Percentiles rank a stretch among this genome's conserved stretches.
Conservation (phyloP, 768 basidiomycete genomes). For the Kwoniella newhampshirensis region DNA sequence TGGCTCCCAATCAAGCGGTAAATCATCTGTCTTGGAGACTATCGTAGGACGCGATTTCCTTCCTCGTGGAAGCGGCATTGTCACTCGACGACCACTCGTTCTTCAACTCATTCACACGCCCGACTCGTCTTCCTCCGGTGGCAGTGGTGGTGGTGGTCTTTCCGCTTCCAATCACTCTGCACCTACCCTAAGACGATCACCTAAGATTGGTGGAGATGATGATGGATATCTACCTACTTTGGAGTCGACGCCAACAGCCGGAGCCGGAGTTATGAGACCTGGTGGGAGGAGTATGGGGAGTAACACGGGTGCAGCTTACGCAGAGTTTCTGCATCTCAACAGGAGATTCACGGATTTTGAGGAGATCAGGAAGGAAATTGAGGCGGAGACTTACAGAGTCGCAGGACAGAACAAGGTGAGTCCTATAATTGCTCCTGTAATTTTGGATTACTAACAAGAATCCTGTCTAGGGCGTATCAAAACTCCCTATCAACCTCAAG, state of each 20-base stretch:
- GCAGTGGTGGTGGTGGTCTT: background rate
- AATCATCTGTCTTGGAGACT: slow-evolving; percentile 80
- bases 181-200: slow-evolving; percentile 12
- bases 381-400: slow-evolving; percentile 93
- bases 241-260: slow-evolving; percentile 29
- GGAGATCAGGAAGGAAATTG: slow-evolving; percentile 93
- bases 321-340: slow-evolving; percentile 94
- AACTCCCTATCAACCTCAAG: slow-evolving; percentile 88
- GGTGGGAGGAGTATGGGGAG: slow-evolving; percentile 37
- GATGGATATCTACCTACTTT: slow-evolving; percentile 36
- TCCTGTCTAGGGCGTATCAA: slow-evolving; percentile 73
- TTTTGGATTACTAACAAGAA: background rate
- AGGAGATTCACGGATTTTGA: slow-evolving; percentile 93
- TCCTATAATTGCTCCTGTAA: background rate
- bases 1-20: slow-evolving; percentile 93
- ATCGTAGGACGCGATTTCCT: slow-evolving; percentile 78
- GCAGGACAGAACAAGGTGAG: slow-evolving; percentile 89
- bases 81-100: slow-evolving; percentile 90
- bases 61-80: slow-evolving; percentile 76
- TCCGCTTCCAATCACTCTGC: background rate
- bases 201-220: slow-evolving; percentile 31
- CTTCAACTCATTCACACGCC: slow-evolving; percentile 95
- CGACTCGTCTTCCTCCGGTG: slow-evolving; percentile 48
- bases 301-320: slow-evolving; percentile 69
- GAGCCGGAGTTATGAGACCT: slow-evolving; percentile 41